phyloP scores from a whole-genome alignment of 2,329 filamentous ascomycete genomes.

The Pseudogymnoascus sp. region DNA sequence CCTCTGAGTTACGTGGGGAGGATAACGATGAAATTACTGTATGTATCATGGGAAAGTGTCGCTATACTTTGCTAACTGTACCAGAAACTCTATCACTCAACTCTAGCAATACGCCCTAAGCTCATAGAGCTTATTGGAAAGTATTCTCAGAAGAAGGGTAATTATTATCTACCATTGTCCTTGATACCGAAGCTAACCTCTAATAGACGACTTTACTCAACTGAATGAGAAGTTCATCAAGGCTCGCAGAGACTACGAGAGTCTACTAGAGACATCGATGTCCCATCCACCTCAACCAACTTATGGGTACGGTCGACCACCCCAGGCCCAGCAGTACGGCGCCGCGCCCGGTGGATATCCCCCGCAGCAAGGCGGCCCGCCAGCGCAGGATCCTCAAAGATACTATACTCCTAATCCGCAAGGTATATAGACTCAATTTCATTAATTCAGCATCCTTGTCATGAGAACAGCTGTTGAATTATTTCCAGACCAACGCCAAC shows the following conservation, averaged over 20 bases:
- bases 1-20: conserved; percentile 70
- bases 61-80: conserved; percentile 29
- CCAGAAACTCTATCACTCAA: conserved; percentile 80
- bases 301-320: conserved; percentile 49
- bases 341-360: conserved; percentile 29
- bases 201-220: conserved; percentile 92
- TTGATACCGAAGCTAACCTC: conserved; percentile 17
- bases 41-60: conserved; percentile 28
- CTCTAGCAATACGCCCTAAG: conserved; percentile 88
- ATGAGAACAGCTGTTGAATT: conserved; percentile 15
- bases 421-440: conserved; percentile 21
- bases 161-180: conserved; percentile 13
- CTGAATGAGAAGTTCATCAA: conserved; percentile 99
- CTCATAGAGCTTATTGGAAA: conserved; percentile 97
- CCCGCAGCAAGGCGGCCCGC: conserved; percentile 30
- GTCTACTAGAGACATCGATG: conserved; percentile 94
- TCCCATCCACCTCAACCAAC: conserved; percentile 81
- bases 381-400: conserved; percentile 56
- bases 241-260: conserved; percentile 91
- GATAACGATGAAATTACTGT: conserved; percentile 97
- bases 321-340: conserved; percentile 16
- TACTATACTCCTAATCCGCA: conserved; percentile 60
- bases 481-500: conserved; percentile 30
- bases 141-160: conserved; percentile 98
- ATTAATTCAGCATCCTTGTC: conserved; percentile 2